A percentile compares a stretch with the other conserved stretches of the same genome.
Conservation (phyloP, 345 rosid genomes). For the Laguncularia racemosa region DNA sequence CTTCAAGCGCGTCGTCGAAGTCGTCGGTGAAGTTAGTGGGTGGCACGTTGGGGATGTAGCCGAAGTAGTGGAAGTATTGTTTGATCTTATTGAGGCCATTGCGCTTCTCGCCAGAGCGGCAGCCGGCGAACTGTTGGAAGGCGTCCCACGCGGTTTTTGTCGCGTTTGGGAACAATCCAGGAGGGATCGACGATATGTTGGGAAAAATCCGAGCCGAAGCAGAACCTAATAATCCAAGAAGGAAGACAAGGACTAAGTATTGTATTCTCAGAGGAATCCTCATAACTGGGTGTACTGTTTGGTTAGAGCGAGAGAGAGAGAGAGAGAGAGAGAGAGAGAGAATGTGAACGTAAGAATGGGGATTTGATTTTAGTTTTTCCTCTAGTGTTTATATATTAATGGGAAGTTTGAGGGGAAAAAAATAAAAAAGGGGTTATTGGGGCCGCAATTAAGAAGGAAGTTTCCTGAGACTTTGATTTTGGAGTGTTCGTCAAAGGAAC, state of each 20-base stretch:
- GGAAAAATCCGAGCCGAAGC: slow-evolving; percentile 26
- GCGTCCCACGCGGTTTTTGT: slow-evolving; percentile 47
- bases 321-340: no score
- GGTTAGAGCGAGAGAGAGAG: no score
- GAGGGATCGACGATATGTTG: slow-evolving; percentile 34
- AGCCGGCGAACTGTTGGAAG: slow-evolving; percentile 53
- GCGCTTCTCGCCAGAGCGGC: slow-evolving; percentile 45
- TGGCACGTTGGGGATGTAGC: slow-evolving; percentile 41
- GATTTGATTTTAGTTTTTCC: no score
- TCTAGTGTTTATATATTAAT: no score
- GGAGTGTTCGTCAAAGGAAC: no score
- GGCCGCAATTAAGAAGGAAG: no score
- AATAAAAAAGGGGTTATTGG: no score
- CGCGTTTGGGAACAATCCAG: slow-evolving; percentile 19
- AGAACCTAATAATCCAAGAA: slow-evolving; percentile 3
- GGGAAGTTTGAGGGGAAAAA: no score
- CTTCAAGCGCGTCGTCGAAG: slow-evolving; percentile 50
- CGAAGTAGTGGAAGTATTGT: slow-evolving; percentile 65
- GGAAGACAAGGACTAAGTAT: neutral
- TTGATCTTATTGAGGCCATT: slow-evolving; percentile 64
- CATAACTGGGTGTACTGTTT: no score
- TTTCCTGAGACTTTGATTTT: no score
- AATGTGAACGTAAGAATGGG: no score
- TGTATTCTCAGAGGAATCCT: no score
- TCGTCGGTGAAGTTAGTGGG: slow-evolving; percentile 50